Base-by-base conservation (phyloP, 345 rosid species). In the Raphanus sativus region DNA sequence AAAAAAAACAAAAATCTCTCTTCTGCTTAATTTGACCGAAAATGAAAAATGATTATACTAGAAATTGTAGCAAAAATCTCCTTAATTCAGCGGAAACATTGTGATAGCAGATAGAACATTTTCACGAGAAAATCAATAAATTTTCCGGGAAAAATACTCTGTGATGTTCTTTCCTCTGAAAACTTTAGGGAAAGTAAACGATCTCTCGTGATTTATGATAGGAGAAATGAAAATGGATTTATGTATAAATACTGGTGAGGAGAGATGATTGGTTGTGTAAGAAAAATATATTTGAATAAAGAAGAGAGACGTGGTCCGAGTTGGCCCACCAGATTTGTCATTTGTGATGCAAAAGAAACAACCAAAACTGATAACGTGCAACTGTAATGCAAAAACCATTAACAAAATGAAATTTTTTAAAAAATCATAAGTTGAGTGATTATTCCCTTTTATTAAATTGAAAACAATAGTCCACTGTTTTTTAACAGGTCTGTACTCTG, bases 251-350 rank as follows among this genome's bases (percentile, higher is more conserved):
- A 65, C 32, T 77, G 33, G 66, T 25, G 25, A 30, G n/a, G n/a
- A n/a, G n/a, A n/a, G 67, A 28, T 26, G 78, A 48, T 13, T 45
- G 54, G n/a, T n/a, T n/a, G n/a, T 25, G 58, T 24, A 34, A 8
- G n/a, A 62, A 28, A 0, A 67, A n/a, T n/a, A n/a, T 10, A 17
- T 63, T 64, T 65, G 73, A 78, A 67, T 79, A 68, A 36, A 38
- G 66, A 62, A 79, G 61, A 66, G 38, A 79, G 82, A 79, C 82
- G 82, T 79, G 82, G 75, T 33, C 62, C 24, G 60, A 74, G 61
- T 73, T 66, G 74, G 71, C 78, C 82, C 78, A 73, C 82, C 54
- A 54, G 9, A 38, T 54, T 74, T 74, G 81, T 78, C 64, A 66
- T 65, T 29, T 33, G 4, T 78, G 62, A 75, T 59, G 58, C 45